Percentiles rank a stretch among this genome's conserved stretches.
phyloP scores from a whole-genome alignment of 345 rosid genomes.

The Hevea brasiliensis region DNA sequence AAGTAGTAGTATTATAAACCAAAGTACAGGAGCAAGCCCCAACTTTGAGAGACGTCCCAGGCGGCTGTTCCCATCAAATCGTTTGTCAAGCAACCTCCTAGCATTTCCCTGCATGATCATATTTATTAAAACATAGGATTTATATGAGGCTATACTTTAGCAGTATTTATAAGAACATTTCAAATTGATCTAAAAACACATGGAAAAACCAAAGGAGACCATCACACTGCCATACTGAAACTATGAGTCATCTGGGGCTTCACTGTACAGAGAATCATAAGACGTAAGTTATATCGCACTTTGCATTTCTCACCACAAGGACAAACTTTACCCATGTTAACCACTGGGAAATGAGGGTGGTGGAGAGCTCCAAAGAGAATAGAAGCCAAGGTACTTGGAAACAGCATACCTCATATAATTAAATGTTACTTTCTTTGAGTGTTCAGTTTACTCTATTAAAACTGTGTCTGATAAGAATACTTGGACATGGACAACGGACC shows the following conservation, averaged over 20 bases:
- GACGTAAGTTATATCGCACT: not conserved
- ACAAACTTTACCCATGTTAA: not conserved
- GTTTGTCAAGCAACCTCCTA: conserved; percentile 79
- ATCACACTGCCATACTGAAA: not conserved
- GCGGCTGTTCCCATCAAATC: conserved; percentile 64
- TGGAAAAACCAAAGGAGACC: not conserved
- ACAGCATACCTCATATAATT: too few relatives aligned
- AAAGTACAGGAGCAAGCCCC: conserved; percentile 85
- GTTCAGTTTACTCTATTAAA: too few relatives aligned
- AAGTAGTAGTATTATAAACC: conserved; percentile 64
- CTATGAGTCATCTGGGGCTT: not conserved
- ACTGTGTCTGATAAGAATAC: too few relatives aligned
- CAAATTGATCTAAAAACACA: not conserved
- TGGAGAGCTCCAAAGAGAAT: not conserved
- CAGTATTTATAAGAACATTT: not conserved
- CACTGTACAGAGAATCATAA: not conserved
- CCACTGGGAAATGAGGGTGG: not conserved
- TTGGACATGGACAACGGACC: too few relatives aligned
- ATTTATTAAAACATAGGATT: conserved; percentile 11
- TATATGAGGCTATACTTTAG: not conserved
- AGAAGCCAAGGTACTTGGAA: too few relatives aligned
- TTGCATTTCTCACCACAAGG: conserved; percentile 7
- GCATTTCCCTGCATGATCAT: conserved; percentile 79
- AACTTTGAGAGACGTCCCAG: conserved; percentile 78
- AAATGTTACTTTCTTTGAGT: too few relatives aligned